Evolutionary conservation across 1,284 basidiomycete species (phyloP).

Genomic region (Hypsizygus ulmarius): DNA sequence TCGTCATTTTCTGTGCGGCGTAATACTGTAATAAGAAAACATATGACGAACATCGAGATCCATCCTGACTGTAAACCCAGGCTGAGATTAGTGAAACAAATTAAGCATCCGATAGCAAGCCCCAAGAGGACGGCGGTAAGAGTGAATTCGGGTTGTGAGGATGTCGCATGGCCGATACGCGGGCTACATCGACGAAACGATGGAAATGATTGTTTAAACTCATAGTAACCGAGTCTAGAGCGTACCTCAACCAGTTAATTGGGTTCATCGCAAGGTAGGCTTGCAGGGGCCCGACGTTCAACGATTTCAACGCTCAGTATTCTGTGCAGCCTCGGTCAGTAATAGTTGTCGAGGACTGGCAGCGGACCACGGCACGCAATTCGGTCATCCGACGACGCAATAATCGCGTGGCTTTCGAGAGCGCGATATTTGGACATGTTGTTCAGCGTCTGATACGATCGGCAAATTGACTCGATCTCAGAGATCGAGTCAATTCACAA

Average conservation of each 20-base stretch:
- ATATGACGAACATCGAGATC: constrained; percentile 38
- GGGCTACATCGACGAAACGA: constrained; percentile 4
- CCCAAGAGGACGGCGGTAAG: constrained; percentile 38
- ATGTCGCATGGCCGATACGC: constrained; percentile 13
- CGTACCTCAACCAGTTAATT: constrained; percentile 27
- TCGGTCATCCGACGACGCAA: neutral
- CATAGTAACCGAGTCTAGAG: neutral
- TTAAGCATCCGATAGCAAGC: constrained; percentile 38
- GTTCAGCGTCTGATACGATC: neutral
- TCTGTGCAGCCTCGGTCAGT: too few species aligned
- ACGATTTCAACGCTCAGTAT: neutral
- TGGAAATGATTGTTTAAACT: neutral
- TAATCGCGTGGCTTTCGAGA: neutral
- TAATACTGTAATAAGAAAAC: neutral
- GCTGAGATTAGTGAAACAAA: constrained; percentile 43
- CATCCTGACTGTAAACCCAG: constrained; percentile 43
- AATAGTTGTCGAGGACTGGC: too few species aligned
- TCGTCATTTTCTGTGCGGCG: neutral
- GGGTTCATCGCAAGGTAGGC: constrained; percentile 24
- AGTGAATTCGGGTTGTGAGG: constrained; percentile 41
- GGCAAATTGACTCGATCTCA: neutral
- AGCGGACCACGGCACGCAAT: too few species aligned
- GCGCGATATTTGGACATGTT: constrained; percentile 18
- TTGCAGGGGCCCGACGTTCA: neutral
- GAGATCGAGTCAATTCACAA: too few species aligned